Base-by-base conservation (phyloP, 2,329 filamentous ascomycete genomes). In the Sarocladium strictum region DNA sequence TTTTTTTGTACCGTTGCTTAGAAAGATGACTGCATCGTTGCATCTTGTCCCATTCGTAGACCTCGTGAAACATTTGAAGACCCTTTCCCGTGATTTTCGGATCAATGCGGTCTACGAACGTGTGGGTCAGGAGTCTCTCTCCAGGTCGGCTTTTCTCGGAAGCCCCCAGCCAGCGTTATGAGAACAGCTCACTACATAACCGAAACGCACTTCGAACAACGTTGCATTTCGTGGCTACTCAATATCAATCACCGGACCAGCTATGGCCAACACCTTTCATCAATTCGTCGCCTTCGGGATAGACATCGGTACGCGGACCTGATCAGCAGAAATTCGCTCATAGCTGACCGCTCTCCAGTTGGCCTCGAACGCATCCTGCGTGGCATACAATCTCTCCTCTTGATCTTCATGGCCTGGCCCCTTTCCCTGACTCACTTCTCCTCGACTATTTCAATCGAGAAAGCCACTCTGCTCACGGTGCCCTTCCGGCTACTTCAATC, bases 341-440 rank as follows among this genome's bases (percentile, higher is more conserved):
- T 19, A 40, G n/a, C 52, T 17, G 27, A 37, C 47, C 43, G 50
- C 45, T 43, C 15, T 11, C 9, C 60, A 83, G 83, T 75, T 62
- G 83, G 82, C 3, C 72, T 86, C 1, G 84, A 87, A 65, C 79
- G 83, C 56, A 72, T 76, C 53, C 72, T 87, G 59, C 80, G 84
- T 45, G 70, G 83, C 54, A 60, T 84, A 43, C 82, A 86, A 66
- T 67, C 79, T 43, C 53, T 75, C 27, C 67, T 75, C 57, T 72
- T 77, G 54, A 72, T 84, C 55, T 60, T 80, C 12, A 67, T 73
- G 17, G 72, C 71, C 12, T 77, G 73, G 56, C 68, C 77, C 4
- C 45, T 71, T 17, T 66, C 77, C 21, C 64, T 76, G 27, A 60
- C 69, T 26, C 57, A 70, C 6, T 54, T 72, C 50, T 33, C 32